Conservation (phyloP, 768 basidiomycete species). For the Lentinus tigrinus region DNA sequence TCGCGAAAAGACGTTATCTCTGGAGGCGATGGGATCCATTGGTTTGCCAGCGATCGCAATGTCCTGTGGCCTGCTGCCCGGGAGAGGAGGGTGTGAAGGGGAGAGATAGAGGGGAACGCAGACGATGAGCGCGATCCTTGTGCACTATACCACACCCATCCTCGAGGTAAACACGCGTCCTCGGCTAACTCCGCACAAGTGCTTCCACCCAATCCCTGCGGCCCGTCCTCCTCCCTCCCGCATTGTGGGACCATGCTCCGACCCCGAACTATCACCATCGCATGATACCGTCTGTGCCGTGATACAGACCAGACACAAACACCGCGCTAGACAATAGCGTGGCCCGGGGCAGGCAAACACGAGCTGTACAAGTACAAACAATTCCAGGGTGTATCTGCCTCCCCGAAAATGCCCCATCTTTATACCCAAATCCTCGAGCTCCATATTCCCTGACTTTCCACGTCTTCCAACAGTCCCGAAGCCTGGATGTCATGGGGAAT, state of each 20-base stretch:
- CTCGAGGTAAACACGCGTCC: constrained; percentile 22
- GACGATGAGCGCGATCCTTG: constrained; percentile 17
- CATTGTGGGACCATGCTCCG: constrained; percentile 5
- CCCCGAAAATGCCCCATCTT: too few relatives aligned
- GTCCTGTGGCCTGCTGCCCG: not conserved
- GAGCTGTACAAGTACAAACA: not conserved
- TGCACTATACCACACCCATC: constrained; percentile 7
- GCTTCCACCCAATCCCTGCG: not conserved
- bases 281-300: not conserved
- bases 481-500: too few relatives aligned
- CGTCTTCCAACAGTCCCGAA: too few relatives aligned
- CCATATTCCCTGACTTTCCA: too few relatives aligned
- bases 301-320: not conserved
- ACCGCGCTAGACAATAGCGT: not conserved
- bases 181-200: constrained; percentile 11
- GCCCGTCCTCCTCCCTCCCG: not conserved
- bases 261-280: constrained; percentile 7
- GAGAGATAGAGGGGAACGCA: constrained; percentile 21
- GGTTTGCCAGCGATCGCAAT: constrained; percentile 20
- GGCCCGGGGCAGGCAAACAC: constrained; percentile 12
- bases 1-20: constrained; percentile 32
- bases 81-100: constrained; percentile 10
- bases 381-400: not conserved
- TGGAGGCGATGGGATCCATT: constrained; percentile 27
- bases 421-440: too few relatives aligned